Conservation (phyloP, 768 basidiomycete genomes). For the Boletus bicolor region DNA sequence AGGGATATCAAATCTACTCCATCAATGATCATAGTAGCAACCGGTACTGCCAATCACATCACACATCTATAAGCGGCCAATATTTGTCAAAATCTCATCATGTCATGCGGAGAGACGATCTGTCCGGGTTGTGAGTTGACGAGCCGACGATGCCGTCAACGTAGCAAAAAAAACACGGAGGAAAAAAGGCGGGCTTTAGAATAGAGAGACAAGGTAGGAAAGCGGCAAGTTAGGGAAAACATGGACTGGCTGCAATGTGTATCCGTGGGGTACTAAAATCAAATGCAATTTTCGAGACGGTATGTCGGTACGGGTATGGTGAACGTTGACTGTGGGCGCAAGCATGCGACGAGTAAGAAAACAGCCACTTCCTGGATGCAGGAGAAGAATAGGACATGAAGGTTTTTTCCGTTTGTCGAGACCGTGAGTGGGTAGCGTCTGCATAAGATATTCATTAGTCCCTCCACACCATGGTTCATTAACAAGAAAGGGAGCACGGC, state of each 20-base stretch:
- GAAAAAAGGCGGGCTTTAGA: not conserved
- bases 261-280: slow-evolving; percentile 4
- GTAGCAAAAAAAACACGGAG: not conserved
- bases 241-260: not conserved
- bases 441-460: slow-evolving; percentile 1
- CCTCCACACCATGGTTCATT: not conserved
- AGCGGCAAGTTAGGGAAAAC: not conserved
- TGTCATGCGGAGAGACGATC: not conserved
- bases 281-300: not conserved
- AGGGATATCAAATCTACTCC: no score
- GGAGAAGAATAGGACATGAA: not conserved
- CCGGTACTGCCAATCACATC: not conserved
- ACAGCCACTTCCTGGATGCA: not conserved
- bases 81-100: not conserved
- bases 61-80: not conserved
- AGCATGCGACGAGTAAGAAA: slow-evolving; percentile 5
- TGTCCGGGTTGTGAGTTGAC: not conserved
- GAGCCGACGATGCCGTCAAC: not conserved
- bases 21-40: no score
- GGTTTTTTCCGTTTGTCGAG: not conserved
- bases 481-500: not conserved
- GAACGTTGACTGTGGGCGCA: not conserved
- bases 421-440: not conserved
- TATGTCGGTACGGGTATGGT: slow-evolving; percentile 1
- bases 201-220: not conserved